A percentile compares a stretch with the other conserved stretches of the same genome.
Evolutionary conservation across 129 eudicot species (phyloP).

Genomic region (Lonicera japonica): DNA sequence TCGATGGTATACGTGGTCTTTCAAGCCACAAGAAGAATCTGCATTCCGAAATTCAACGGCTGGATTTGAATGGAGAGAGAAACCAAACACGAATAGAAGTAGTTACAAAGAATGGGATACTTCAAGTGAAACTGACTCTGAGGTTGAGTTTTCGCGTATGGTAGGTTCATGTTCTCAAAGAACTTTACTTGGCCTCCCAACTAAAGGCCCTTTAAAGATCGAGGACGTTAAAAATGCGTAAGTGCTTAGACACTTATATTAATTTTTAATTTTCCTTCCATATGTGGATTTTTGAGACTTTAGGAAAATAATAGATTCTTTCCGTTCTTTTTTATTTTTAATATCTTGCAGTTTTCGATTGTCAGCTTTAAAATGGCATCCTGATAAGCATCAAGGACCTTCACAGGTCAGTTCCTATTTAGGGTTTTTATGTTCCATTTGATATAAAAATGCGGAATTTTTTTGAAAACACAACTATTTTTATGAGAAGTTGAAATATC

Average conservation of each 20-base stretch:
- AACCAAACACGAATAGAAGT: slow-evolving; percentile 14
- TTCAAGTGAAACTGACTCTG: slow-evolving; percentile 43
- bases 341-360: slow-evolving; percentile 66
- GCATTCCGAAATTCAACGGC: slow-evolving; percentile 31
- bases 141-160: slow-evolving; percentile 19
- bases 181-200: slow-evolving; percentile 63
- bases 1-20: slow-evolving; percentile 54
- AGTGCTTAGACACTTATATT: slow-evolving; percentile 20
- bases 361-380: slow-evolving; percentile 98
- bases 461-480: too few relatives aligned
- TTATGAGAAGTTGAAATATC: too few relatives aligned
- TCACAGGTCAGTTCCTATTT: slow-evolving; percentile 59
- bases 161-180: slow-evolving; percentile 62
- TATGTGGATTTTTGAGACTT: slow-evolving; percentile 2
- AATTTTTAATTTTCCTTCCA: not conserved
- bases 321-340: too few relatives aligned
- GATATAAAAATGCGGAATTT: too few relatives aligned
- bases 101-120: slow-evolving; percentile 31
- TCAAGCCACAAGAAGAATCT: slow-evolving; percentile 28
- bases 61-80: slow-evolving; percentile 60
- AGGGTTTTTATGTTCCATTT: too few relatives aligned
- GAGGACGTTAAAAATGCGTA: slow-evolving; percentile 91
- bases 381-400: slow-evolving; percentile 87
- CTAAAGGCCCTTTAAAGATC: slow-evolving; percentile 61
- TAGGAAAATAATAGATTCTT: not conserved